These are phyloP conservation scores for Cenchrus americanus DNA, from an alignment of 176 grass and related monocot species.

Conservation along the genomic window DNA sequence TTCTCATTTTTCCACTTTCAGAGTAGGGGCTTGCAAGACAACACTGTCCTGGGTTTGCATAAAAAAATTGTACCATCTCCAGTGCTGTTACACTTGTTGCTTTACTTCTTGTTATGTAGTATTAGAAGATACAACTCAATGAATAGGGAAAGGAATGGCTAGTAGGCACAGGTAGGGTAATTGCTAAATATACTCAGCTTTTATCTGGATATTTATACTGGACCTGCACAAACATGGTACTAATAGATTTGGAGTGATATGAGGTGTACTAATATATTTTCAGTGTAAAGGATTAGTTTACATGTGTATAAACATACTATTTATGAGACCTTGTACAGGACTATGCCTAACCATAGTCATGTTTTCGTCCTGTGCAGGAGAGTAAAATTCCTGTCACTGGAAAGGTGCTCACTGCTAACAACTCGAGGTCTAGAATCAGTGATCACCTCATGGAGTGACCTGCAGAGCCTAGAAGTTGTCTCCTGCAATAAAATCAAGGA, in stretches of 20 bases:
- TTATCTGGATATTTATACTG: not conserved
- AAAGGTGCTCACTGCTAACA: slow-evolving; percentile 81
- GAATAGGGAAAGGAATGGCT: not conserved
- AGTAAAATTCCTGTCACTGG: slow-evolving; percentile 74
- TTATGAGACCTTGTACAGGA: not conserved
- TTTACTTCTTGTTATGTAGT: not conserved
- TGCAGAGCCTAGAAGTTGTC: slow-evolving; percentile 74
- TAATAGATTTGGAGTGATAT: not conserved
- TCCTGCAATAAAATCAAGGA: slow-evolving; percentile 86
- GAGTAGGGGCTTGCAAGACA: not conserved
- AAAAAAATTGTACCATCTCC: not conserved
- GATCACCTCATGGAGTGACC: slow-evolving; percentile 74
- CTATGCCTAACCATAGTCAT: slow-evolving; percentile 5
- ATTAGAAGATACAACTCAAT: not conserved
- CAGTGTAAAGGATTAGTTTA: not conserved
- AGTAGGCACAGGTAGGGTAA: not conserved
- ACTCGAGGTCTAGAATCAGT: slow-evolving; percentile 75
- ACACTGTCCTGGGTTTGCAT: not conserved
- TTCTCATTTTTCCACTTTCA: not conserved
- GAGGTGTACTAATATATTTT: not conserved
- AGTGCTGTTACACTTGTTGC: not conserved
- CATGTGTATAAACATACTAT: slow-evolving; percentile 21
- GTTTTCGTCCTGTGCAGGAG: slow-evolving; percentile 51
- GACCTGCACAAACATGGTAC: slow-evolving; percentile 9
- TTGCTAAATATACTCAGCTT: not conserved